Base-by-base conservation (phyloP, 2,329 filamentous ascomycete species). In the Aspergillus brunneoviolaceus region DNA sequence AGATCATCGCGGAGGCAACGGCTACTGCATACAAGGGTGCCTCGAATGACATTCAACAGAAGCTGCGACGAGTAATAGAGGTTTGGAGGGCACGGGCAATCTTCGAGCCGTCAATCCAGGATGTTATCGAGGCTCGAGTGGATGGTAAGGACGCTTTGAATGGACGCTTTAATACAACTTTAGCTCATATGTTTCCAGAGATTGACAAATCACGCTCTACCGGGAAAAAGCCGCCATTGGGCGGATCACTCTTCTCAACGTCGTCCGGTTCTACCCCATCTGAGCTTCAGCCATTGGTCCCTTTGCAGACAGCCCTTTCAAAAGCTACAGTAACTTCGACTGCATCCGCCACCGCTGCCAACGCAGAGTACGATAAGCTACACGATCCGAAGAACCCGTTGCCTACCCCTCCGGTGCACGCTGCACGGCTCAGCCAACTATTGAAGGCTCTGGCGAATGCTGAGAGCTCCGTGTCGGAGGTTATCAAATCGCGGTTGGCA, bases 41-140 rank as follows among this genome's bases (percentile, higher is more conserved):
- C 1, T 87, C 91, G 7, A 84, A 87, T 42, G 94, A 99, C 55
- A 87, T 96, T 29, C 95, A 98, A 74, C 85, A 86, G 60, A 97
- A 97, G 74, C 82, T 99, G 42, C 85, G 89, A 62, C 86, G 95
- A 33, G 94, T 98, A 0, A 86, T 98, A 3, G 94, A 98, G 70
- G 95, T 99, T 19, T 99, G 95, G 95, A 89, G 89, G 71, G 87
- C 94, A 69, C 85, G 95, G 39, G 80, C 82, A 55, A 95, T 99
- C 50, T 99, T 99, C 69, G 91, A 96, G 63, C 75, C 76, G 1
- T 85, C 89, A 0, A 90, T 96, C 52, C 89, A 96, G 73, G 86
- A 88, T 59, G 89, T 89, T 1, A 87, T 97, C 55, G 94, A 98
- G 72, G 80, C 85, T 60, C 85, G 90, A 31, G 82, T 98, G 56